Evolutionary conservation across 2,329 filamentous ascomycete species (phyloP).

Genomic region (Penicillium sp.): DNA sequence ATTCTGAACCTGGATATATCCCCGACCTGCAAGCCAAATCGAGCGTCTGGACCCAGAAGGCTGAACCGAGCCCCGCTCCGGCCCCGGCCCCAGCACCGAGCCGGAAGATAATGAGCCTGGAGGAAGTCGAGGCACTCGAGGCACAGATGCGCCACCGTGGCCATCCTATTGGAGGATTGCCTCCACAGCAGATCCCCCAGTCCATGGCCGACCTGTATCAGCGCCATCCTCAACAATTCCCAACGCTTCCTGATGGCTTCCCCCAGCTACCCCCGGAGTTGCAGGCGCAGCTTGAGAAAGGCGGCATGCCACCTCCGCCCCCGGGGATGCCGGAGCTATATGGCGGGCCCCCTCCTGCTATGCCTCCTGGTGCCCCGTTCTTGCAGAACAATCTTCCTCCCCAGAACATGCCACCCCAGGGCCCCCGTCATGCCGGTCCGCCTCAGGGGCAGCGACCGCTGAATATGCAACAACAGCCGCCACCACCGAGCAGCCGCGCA

Average conservation of each 20-base stretch:
- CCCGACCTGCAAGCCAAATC: conserved; percentile 90
- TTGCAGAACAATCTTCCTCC: conserved; percentile 67
- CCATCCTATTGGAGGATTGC: conserved; percentile 24
- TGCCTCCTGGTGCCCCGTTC: conserved; percentile 28
- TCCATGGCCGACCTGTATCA: conserved; percentile 30
- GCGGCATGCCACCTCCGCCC: conserved; percentile 36
- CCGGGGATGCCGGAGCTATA: conserved; percentile 44
- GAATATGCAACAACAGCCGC: conserved; percentile 35
- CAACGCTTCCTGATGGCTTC: conserved; percentile 31
- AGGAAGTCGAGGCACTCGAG: conserved; percentile 96
- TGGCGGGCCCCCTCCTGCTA: conserved; percentile 46
- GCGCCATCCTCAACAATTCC: conserved; percentile 35
- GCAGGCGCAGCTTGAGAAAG: conserved; percentile 41
- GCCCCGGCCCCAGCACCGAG: conserved; percentile 30
- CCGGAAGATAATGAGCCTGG: conserved; percentile 87
- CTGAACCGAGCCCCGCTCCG: conserved; percentile 19
- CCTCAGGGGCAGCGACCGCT: conserved; percentile 38
- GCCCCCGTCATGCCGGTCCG: conserved; percentile 36
- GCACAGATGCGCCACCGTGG: conserved; percentile 78
- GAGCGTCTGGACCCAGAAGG: conserved; percentile 71
- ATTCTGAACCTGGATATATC: conserved; percentile 77
- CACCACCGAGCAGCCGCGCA: conserved; percentile 36
- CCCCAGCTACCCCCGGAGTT: conserved; percentile 46
- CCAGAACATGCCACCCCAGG: conserved; percentile 41
- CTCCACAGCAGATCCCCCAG: conserved; percentile 30